Percentiles rank a stretch among this genome's conserved stretches.
phyloP scores from a whole-genome alignment of 2,329 filamentous ascomycete species.

The Aspergillus ibericus region DNA sequence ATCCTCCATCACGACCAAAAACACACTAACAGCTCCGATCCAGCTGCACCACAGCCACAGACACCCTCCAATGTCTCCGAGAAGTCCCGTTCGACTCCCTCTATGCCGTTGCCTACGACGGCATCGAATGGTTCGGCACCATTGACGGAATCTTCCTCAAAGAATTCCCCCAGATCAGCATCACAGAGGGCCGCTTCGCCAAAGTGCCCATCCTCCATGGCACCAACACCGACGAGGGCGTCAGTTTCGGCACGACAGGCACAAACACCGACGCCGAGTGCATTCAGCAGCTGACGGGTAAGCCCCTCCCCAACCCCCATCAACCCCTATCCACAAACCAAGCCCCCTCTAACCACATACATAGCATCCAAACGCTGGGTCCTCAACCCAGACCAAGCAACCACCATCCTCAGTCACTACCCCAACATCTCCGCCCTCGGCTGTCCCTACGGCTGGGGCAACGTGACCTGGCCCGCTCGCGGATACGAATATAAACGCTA shows the following conservation, averaged over 20 bases:
- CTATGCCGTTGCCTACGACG: slow-evolving; percentile 27
- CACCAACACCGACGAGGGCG: slow-evolving; percentile 66
- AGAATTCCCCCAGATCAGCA: slow-evolving; percentile 55
- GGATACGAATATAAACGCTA: slow-evolving; percentile 34
- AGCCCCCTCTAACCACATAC: not conserved
- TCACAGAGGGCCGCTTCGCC: slow-evolving; percentile 59
- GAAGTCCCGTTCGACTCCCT: slow-evolving; percentile 26
- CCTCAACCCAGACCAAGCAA: slow-evolving; percentile 26
- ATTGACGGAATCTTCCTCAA: slow-evolving; percentile 59
- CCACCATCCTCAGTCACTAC: slow-evolving; percentile 51
- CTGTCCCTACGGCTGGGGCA: slow-evolving; percentile 46
- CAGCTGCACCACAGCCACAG: slow-evolving; percentile 26
- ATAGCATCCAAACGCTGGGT: slow-evolving; percentile 32
- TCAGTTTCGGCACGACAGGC: slow-evolving; percentile 53
- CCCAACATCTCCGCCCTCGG: slow-evolving; percentile 51
- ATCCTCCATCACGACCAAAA: not conserved
- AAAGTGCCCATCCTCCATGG: slow-evolving; percentile 64
- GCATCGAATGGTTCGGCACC: slow-evolving; percentile 40
- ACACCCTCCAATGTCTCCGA: slow-evolving; percentile 33
- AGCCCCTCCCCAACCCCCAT: not conserved
- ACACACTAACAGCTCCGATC: not conserved
- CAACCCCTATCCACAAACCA: slow-evolving; percentile 20
- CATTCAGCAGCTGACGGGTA: slow-evolving; percentile 33
- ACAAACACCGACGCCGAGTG: slow-evolving; percentile 58
- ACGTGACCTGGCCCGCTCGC: slow-evolving; percentile 27